phyloP scores from a whole-genome alignment of 257 asterid species.

The Solanum raphanifolium region DNA sequence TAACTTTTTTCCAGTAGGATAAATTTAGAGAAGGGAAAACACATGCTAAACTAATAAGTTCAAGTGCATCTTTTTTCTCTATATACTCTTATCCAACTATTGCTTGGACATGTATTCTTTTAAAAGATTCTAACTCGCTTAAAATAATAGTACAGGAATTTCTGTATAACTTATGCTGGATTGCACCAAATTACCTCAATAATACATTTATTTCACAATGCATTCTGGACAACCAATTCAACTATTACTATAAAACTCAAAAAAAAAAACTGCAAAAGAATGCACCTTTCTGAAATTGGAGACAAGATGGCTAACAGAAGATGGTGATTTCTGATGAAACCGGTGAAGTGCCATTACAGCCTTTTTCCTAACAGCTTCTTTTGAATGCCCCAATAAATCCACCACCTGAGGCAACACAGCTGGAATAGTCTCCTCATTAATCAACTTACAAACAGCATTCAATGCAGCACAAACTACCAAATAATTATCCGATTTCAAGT shows the following conservation, averaged over 20 bases:
- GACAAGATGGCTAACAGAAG: constrained; percentile 69
- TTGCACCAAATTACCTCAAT: background rate
- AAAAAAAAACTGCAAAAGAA: background rate
- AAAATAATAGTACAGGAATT: background rate
- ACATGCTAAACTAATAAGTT: background rate
- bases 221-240: background rate
- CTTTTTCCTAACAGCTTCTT: constrained; percentile 94
- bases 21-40: background rate
- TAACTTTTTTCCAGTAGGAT: background rate
- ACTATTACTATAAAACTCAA: background rate
- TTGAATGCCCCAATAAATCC: constrained; percentile 68
- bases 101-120: background rate
- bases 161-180: background rate
- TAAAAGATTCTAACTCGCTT: background rate
- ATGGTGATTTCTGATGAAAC: constrained; percentile 75
- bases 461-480: constrained; percentile 83
- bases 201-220: background rate
- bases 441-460: constrained; percentile 86
- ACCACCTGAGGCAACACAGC: constrained; percentile 94
- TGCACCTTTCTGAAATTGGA: constrained; percentile 86
- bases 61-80: background rate
- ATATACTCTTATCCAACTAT: background rate
- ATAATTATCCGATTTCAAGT: constrained; percentile 82
- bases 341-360: constrained; percentile 97
- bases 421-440: constrained; percentile 94